phyloP scores from a whole-genome alignment of 441 rosid genomes.

The Populus trichocarpa region DNA sequence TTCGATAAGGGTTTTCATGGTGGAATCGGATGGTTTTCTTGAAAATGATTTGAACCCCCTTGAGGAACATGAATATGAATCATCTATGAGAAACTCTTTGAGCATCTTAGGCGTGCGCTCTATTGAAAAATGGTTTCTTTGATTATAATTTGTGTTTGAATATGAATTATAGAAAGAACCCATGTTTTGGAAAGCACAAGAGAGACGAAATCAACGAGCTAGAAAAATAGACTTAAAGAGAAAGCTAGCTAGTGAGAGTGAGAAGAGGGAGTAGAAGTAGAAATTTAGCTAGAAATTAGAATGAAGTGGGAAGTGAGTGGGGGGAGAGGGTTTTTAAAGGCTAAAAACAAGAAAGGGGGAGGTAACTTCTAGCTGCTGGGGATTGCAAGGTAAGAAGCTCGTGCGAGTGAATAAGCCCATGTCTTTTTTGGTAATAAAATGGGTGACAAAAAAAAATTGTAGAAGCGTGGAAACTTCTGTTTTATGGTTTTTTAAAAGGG shows the following conservation, averaged over 20 bases:
- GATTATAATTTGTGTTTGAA: slow-evolving; percentile 20
- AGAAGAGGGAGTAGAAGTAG: neutral
- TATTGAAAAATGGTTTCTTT: slow-evolving; percentile 18
- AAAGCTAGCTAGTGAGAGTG: neutral
- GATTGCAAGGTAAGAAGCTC: slow-evolving; percentile 45
- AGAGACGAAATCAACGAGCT: neutral
- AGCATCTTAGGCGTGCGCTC: slow-evolving; percentile 56
- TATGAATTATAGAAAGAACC: slow-evolving; percentile 20
- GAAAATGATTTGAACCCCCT: slow-evolving; percentile 44
- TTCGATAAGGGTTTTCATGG: slow-evolving; percentile 8
- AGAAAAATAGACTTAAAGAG: neutral
- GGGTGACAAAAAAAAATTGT: neutral
- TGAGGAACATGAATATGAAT: slow-evolving; percentile 42
- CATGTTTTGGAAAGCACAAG: slow-evolving; percentile 9
- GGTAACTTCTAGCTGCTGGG: slow-evolving; percentile 44
- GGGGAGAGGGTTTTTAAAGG: slow-evolving; percentile 8
- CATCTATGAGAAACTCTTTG: slow-evolving; percentile 71
- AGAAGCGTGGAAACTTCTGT: slow-evolving; percentile 32
- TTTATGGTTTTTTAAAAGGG: neutral
- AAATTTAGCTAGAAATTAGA: neutral
- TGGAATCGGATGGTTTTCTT: slow-evolving; percentile 16
- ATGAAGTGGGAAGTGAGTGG: slow-evolving; percentile 11
- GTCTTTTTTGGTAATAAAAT: neutral
- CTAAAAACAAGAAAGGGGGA: slow-evolving; percentile 38
- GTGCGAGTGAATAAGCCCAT: slow-evolving; percentile 4